Conservation (phyloP, 306 rosid genomes). For the Quercus berberidifolia region DNA sequence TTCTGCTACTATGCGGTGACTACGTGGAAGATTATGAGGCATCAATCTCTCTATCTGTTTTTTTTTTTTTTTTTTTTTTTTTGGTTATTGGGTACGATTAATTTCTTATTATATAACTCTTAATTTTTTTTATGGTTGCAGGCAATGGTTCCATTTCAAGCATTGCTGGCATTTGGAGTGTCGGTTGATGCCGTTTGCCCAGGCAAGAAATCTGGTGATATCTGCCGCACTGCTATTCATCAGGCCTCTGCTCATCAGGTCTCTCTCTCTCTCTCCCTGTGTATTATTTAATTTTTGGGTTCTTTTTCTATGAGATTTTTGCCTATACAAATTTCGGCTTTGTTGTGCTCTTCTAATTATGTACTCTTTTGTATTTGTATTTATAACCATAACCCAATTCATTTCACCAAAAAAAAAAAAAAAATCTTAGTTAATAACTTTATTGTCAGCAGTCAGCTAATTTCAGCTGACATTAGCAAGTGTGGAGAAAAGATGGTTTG, state of each 20-base stretch:
- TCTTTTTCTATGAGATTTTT: background rate
- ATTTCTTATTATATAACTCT: background rate
- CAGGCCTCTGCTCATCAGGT: slow-evolving; percentile 54
- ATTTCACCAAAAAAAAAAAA: background rate
- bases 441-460: background rate
- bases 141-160: slow-evolving; percentile 90
- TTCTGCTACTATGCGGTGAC: slow-evolving; percentile 79
- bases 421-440: background rate
- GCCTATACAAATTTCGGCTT: background rate
- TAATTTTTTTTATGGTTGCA: slow-evolving; percentile 20
- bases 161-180: slow-evolving; percentile 71
- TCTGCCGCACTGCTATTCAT: slow-evolving; percentile 72
- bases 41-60: background rate
- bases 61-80: background rate
- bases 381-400: background rate
- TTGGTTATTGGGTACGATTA: background rate
- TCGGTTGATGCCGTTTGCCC: slow-evolving; percentile 84
- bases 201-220: slow-evolving; percentile 69
- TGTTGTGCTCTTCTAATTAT: background rate
- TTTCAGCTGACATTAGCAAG: background rate
- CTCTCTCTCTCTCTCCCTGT: background rate
- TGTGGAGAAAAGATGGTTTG: background rate
- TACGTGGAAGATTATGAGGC: slow-evolving; percentile 87
- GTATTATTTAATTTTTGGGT: background rate
- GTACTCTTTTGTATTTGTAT: background rate